phyloP scores from a whole-genome alignment of 1,139 yeast genomes.

The Diutina rugosa region DNA sequence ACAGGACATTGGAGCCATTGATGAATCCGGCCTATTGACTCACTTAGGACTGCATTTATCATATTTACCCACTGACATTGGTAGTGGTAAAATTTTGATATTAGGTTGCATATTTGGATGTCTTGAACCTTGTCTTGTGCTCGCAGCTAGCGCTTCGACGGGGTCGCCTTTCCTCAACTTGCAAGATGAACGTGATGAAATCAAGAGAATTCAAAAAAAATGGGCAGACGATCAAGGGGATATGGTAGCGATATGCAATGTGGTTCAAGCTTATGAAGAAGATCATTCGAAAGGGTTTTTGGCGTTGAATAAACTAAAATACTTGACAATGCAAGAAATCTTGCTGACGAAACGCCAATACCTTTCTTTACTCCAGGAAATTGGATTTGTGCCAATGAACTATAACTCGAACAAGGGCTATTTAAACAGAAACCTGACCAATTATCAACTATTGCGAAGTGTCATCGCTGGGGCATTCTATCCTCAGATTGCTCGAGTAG shows the following conservation, averaged over 20 bases:
- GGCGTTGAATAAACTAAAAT: constrained; percentile 50
- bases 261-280: constrained; percentile 37
- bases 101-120: constrained; percentile 78
- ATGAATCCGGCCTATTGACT: constrained; percentile 33
- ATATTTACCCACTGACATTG: constrained; percentile 73
- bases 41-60: constrained; percentile 76
- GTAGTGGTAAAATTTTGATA: constrained; percentile 71
- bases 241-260: constrained; percentile 48
- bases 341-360: constrained; percentile 59
- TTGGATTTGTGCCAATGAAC: constrained; percentile 56
- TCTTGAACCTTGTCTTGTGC: constrained; percentile 57
- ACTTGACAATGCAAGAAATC: constrained; percentile 56
- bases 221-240: constrained; percentile 49
- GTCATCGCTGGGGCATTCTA: constrained; percentile 70
- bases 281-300: constrained; percentile 37
- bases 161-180: constrained; percentile 62
- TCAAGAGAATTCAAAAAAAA: constrained; percentile 36
- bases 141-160: constrained; percentile 63
- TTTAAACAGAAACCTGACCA: constrained; percentile 37
- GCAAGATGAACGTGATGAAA: constrained; percentile 50
- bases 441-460: constrained; percentile 43
- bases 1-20: constrained; percentile 55
- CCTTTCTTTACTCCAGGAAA: constrained; percentile 51
- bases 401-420: constrained; percentile 14
- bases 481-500: constrained; percentile 74